Evolutionary conservation across 495 filamentous ascomycete species (phyloP).

Genomic region (Opeltia flavorubescens): DNA sequence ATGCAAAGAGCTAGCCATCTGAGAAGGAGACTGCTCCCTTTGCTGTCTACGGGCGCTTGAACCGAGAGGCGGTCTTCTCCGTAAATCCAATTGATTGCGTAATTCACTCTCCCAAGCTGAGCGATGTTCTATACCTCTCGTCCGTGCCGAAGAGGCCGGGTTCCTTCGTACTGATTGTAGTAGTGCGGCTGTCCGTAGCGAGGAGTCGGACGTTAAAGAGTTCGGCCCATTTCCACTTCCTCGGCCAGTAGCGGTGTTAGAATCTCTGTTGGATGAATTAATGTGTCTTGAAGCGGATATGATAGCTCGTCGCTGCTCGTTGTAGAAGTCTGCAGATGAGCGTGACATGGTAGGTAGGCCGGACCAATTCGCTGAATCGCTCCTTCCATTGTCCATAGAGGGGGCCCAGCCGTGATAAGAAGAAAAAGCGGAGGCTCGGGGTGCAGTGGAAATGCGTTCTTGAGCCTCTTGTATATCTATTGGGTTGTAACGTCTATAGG

Average conservation of each 20-base stretch:
- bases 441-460: conserved; percentile 9
- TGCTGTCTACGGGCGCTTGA: conserved; percentile 1
- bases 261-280: background rate
- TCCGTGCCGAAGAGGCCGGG: conserved; percentile 31
- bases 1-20: conserved; percentile 4
- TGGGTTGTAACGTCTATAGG: background rate
- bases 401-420: background rate
- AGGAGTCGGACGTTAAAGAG: conserved; percentile 7
- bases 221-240: background rate
- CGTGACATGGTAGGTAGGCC: background rate
- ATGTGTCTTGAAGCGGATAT: background rate
- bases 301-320: background rate
- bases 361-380: background rate
- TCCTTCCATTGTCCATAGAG: background rate
- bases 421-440: background rate
- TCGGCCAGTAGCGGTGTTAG: background rate
- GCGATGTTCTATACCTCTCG: conserved; percentile 19
- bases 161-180: conserved; percentile 36
- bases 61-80: background rate
- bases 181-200: conserved; percentile 27
- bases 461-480: background rate
- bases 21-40: background rate
- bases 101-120: too few relatives aligned
- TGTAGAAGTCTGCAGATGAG: conserved; percentile 1
- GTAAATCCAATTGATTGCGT: too few relatives aligned